Base-by-base conservation (phyloP, 768 basidiomycete species). In the Phaffia australis region DNA sequence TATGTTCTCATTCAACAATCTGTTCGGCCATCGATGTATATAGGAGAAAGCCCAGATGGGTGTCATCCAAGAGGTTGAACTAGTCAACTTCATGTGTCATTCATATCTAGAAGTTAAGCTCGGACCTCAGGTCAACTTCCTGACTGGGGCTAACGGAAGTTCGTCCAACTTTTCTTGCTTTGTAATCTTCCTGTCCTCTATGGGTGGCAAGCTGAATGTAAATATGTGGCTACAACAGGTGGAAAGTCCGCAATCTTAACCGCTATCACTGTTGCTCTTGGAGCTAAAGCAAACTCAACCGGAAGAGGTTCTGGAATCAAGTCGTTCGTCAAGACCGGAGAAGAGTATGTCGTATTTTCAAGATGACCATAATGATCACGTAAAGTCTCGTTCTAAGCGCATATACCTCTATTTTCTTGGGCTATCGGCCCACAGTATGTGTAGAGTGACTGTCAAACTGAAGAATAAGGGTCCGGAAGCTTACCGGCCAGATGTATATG, bases 111-210 rank as follows among this genome's bases (percentile, higher is more conserved):
- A 65, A 0, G 89, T 95, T 76, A 81, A 82, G 1, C 90, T 98
- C 70, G 90, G 91, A 0, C 86, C 88, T 11, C 89, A 93, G 75
- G 88, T 99, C 73, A 99, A 98, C 77, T 98, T 98, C 73, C 88
- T 99, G 71, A 94, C 94, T 49, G 90, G 90, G 16, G 88, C 91
- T 71, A 95, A 95, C 75, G 91, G 91, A 77, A 94, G 91, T 89
- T 73, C 69, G 88, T 83, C 30, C 30, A 18, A 9, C 11, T 25
- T 42, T 29, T 46, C 35, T 56, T 25, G 16, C 11, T 27, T 23
- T 19, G 70, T 56, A 27, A 70, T 49, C 18, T 47, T n/a, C 47
- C 19, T 14, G 48, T 25, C n/a, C 47, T 54, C 25, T 14, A 14
- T 14, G 15, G 15, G 15, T 15, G 23, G 19, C 30, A 27, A 57